Base-by-base conservation (phyloP, 345 rosid species). In the Hibiscus syriacus region DNA sequence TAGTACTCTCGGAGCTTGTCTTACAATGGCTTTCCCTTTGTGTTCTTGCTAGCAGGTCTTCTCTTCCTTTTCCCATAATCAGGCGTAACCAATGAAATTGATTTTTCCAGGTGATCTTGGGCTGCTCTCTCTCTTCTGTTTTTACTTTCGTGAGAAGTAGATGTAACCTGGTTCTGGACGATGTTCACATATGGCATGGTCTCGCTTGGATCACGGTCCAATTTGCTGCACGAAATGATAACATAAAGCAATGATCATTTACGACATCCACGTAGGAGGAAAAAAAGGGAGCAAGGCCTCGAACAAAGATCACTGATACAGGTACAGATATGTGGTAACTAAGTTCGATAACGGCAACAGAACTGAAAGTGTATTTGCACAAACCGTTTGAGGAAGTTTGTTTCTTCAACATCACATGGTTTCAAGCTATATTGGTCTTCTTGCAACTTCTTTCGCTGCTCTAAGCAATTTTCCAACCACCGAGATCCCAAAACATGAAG, bases 391-490 rank as follows among this genome's bases (percentile, higher is more conserved):
- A 77, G 77, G 62, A 71, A 54, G 61, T 70, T 70, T 25, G 67
- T 74, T 73, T 76, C 82, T 49, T 82, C 86, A 71, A 80, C 59
- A 26, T 74, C 69, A 58, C 55, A 55, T 46, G 83, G 85, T 82
- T 83, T 84, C 85, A 91, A 77, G 78, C 69, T 80, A 75, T 91
- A 87, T 2, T 72, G 36, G 43, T 83, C 88, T 79, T 91, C 96
- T n/a, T 68, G 74, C 79, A 87, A 58, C 75, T 82, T 86, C 57
- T 82, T 66, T 72, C 80, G 86, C 60, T 62, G 74, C 70, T 79
- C 80, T 79, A 87, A 69, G 73, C 89, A 87, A 56, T 87, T 83
- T 45, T 87, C 96, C 77, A 94, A 74, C 99, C 99, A 94, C 59
- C 80, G 85, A 55, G 77, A 81, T 68, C 76, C 73, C 71, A 94